phyloP scores from a whole-genome alignment of 2,329 filamentous ascomycete species.

The Arthrinium phaeospermum region DNA sequence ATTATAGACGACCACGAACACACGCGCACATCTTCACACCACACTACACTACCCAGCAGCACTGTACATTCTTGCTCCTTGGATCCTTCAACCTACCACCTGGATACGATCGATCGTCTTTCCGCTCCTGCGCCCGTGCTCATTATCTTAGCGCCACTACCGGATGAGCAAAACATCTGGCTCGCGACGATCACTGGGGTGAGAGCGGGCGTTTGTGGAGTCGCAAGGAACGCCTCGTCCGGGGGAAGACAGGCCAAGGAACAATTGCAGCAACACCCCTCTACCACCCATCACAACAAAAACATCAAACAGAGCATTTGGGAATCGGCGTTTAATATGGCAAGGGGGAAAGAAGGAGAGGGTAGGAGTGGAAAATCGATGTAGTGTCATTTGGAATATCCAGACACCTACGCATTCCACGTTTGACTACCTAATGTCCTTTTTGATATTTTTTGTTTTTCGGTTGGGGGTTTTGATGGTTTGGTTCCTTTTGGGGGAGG shows the following conservation, averaged over 20 bases:
- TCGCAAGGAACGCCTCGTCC: neutral
- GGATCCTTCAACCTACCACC: neutral
- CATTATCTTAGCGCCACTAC: neutral
- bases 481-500: slow-evolving; percentile 13
- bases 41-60: neutral
- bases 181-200: neutral
- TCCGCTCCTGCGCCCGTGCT: neutral
- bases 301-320: slow-evolving; percentile 1
- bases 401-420: neutral
- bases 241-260: neutral
- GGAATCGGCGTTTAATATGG: slow-evolving; percentile 10
- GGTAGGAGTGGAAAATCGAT: neutral
- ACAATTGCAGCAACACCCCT: slow-evolving; percentile 10
- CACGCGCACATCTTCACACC: neutral
- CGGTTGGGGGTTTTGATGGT: neutral
- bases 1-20: slow-evolving; percentile 16
- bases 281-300: slow-evolving; percentile 3
- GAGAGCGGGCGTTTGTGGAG: neutral
- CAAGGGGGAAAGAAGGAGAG: neutral
- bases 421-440: neutral
- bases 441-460: neutral
- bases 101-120: neutral
- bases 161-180: neutral
- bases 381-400: neutral
- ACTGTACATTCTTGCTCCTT: slow-evolving; percentile 12